Evolutionary conservation across 2,329 filamentous ascomycete species (phyloP).

Genomic region (Penicillium frequentans): DNA sequence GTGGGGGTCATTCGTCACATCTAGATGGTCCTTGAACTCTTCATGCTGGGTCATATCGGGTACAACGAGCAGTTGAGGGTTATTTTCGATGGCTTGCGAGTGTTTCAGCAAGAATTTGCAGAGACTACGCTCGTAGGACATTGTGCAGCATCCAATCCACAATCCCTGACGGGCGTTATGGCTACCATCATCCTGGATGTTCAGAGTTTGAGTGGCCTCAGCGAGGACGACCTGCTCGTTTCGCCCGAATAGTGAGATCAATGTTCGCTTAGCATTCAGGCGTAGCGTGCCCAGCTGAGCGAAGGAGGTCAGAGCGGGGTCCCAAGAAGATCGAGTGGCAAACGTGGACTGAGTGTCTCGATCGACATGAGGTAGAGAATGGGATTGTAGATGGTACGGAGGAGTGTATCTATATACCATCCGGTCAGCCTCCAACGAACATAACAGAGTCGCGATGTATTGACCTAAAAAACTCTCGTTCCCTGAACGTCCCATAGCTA

Average conservation of each 20-base stretch:
- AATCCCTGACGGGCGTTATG: conserved; percentile 4
- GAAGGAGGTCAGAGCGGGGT: conserved; percentile 25
- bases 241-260: conserved; percentile 31
- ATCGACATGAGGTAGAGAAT: not conserved
- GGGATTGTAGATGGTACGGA: not conserved
- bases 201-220: conserved; percentile 26
- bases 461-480: conserved; percentile 17
- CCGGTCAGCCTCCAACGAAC: not conserved
- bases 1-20: conserved; percentile 28
- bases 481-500: conserved; percentile 5
- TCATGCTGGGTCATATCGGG: conserved; percentile 33
- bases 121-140: conserved; percentile 15
- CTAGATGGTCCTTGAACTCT: conserved; percentile 30
- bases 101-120: conserved; percentile 6
- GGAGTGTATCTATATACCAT: not conserved
- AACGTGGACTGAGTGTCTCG: not conserved
- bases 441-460: not conserved
- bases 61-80: conserved; percentile 20
- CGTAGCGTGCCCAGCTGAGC: conserved; percentile 28
- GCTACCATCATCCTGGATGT: conserved; percentile 10
- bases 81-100: not conserved
- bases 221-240: conserved; percentile 26
- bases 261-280: conserved; percentile 18
- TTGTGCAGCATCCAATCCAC: conserved; percentile 17
- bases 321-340: conserved; percentile 8